phyloP scores from a whole-genome alignment of 306 rosid species.

The Gastrolobium villosum region DNA sequence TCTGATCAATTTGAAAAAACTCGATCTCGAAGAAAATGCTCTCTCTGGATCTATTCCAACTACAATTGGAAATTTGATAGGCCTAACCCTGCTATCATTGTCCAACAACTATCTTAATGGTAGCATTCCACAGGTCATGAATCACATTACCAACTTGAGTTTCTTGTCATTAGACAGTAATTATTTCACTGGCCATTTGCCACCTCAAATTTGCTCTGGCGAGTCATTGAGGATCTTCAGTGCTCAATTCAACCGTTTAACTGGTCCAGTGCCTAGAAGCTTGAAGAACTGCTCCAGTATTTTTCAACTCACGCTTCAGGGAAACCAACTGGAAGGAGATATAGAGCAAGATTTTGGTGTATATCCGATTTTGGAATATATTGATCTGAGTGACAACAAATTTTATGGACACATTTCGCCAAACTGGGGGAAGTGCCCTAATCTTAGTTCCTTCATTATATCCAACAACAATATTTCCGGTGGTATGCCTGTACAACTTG shows the following conservation, averaged over 20 bases:
- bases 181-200: not conserved
- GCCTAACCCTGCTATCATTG: too few relatives aligned
- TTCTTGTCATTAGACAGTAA: not conserved
- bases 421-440: slow-evolving; percentile 33
- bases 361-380: slow-evolving; percentile 37
- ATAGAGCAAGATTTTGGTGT: slow-evolving; percentile 47
- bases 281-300: slow-evolving; percentile 44
- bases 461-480: slow-evolving; percentile 41
- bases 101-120: too few relatives aligned
- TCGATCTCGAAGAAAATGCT: too few relatives aligned
- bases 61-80: too few relatives aligned
- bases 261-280: slow-evolving; percentile 26
- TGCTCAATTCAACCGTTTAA: slow-evolving; percentile 2
- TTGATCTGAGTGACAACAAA: slow-evolving; percentile 48
- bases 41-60: too few relatives aligned
- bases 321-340: slow-evolving; percentile 51
- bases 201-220: not conserved
- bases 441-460: not conserved
- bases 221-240: not conserved
- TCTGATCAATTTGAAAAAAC: not conserved
- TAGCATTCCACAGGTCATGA: not conserved
- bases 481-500: slow-evolving; percentile 25
- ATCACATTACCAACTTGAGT: not conserved
- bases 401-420: slow-evolving; percentile 42
- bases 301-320: slow-evolving; percentile 23